Evolutionary conservation across 2,329 filamentous ascomycete species (phyloP).

Genomic region (Cyphellophora attinorum): DNA sequence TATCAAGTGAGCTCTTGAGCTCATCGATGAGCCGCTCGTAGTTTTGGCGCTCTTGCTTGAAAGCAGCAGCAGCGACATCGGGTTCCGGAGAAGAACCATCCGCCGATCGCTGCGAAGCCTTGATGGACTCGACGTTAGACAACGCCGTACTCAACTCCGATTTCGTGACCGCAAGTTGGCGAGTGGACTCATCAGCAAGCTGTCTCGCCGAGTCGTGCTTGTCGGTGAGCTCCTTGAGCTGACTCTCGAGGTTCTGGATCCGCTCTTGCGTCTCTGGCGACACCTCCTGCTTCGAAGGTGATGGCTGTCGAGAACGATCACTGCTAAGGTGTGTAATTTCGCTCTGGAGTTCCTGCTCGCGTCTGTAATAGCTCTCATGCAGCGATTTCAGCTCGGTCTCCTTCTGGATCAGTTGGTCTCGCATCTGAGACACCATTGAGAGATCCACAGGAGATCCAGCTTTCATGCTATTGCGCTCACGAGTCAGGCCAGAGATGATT

Average conservation of each 20-base stretch:
- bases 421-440: constrained; percentile 75
- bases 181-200: constrained; percentile 63
- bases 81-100: constrained; percentile 21
- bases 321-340: constrained; percentile 57
- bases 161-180: constrained; percentile 62
- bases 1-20: constrained; percentile 66
- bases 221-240: constrained; percentile 63
- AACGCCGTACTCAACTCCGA: constrained; percentile 61
- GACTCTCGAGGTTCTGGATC: constrained; percentile 51
- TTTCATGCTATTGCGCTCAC: constrained; percentile 85
- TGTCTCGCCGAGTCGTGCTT: constrained; percentile 65
- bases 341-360: constrained; percentile 64
- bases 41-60: constrained; percentile 43
- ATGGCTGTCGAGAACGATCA: constrained; percentile 20
- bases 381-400: constrained; percentile 70
- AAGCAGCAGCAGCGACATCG: constrained; percentile 25
- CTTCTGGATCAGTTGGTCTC: constrained; percentile 77
- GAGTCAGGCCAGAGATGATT: constrained; percentile 86
- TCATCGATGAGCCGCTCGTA: constrained; percentile 52
- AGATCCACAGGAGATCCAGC: constrained; percentile 75
- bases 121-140: constrained; percentile 41
- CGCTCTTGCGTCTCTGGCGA: constrained; percentile 37
- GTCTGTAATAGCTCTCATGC: constrained; percentile 59
- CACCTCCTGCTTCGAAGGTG: constrained; percentile 20
- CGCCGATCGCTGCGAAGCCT: constrained; percentile 26